Evolutionary conservation across 805 yeast species (phyloP).

Genomic region (Yamadazyma takamatsuzukensis): DNA sequence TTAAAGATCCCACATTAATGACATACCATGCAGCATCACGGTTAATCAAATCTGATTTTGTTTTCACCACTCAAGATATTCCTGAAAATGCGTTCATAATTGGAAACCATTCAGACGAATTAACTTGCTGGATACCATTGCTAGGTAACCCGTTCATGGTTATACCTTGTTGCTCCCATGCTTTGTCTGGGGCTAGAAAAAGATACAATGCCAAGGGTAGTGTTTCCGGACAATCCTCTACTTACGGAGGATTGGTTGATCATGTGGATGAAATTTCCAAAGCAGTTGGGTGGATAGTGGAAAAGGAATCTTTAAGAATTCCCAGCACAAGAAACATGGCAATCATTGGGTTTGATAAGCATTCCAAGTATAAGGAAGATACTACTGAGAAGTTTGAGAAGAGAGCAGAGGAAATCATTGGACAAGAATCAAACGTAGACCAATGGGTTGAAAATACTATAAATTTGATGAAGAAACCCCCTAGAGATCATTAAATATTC

Average conservation of each 20-base stretch:
- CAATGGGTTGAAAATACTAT: slow-evolving; percentile 85
- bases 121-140: slow-evolving; percentile 93
- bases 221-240: slow-evolving; percentile 37
- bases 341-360: slow-evolving; percentile 56
- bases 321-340: slow-evolving; percentile 96
- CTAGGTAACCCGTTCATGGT: slow-evolving; percentile 84
- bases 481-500: slow-evolving; percentile 58
- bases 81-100: slow-evolving; percentile 74
- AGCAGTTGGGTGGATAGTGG: slow-evolving; percentile 77
- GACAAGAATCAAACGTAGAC: slow-evolving; percentile 83
- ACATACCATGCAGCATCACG: slow-evolving; percentile 53
- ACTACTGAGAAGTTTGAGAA: slow-evolving; percentile 30
- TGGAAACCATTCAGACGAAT: slow-evolving; percentile 93
- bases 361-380: slow-evolving; percentile 20
- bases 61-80: slow-evolving; percentile 59
- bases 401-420: slow-evolving; percentile 55
- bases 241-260: slow-evolving; percentile 83
- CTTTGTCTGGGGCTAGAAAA: slow-evolving; percentile 68
- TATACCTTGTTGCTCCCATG: slow-evolving; percentile 94
- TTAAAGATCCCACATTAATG: slow-evolving; percentile 37
- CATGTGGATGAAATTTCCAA: slow-evolving; percentile 70
- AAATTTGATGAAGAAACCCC: slow-evolving; percentile 64
- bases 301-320: slow-evolving; percentile 83
- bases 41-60: slow-evolving; percentile 48
- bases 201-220: slow-evolving; percentile 51